phyloP scores from a whole-genome alignment of 805 yeast genomes.

The Kodamaea kakaduensis region DNA sequence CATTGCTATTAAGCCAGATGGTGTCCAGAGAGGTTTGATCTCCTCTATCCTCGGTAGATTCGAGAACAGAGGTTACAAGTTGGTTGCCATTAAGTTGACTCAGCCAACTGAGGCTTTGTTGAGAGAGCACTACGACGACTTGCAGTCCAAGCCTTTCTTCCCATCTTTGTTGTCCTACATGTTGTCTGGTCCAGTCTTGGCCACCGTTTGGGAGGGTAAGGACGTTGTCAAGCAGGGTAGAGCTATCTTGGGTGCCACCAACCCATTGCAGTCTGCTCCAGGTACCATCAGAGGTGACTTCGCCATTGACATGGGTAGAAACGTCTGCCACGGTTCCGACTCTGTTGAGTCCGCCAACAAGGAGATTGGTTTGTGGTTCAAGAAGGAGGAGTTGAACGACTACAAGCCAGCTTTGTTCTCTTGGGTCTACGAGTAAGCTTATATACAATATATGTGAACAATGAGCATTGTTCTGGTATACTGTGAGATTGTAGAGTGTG shows the following conservation, averaged over 20 bases:
- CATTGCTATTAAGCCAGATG: conserved; percentile 97
- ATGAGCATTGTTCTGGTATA: not conserved
- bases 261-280: conserved; percentile 95
- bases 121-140: conserved; percentile 93
- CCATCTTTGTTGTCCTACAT: conserved; percentile 94
- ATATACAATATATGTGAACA: conserved; percentile 3
- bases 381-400: conserved; percentile 89
- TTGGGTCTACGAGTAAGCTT: conserved; percentile 90
- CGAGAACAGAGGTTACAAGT: conserved; percentile 96
- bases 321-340: conserved; percentile 99
- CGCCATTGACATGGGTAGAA: conserved; percentile 98
- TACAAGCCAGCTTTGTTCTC: conserved; percentile 81
- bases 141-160: conserved; percentile 95
- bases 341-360: conserved; percentile 95
- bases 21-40: conserved; percentile 98
- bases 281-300: conserved; percentile 99
- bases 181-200: conserved; percentile 97
- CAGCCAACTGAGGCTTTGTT: conserved; percentile 82
- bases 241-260: conserved; percentile 96
- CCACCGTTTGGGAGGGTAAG: conserved; percentile 99
- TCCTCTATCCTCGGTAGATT: conserved; percentile 87
- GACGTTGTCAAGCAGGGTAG: conserved; percentile 99
- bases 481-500: not conserved
- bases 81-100: conserved; percentile 91
- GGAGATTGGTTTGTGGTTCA: conserved; percentile 97